Conservation (phyloP, 176 grass and related monocot species). For the Eragrostis curvula region DNA sequence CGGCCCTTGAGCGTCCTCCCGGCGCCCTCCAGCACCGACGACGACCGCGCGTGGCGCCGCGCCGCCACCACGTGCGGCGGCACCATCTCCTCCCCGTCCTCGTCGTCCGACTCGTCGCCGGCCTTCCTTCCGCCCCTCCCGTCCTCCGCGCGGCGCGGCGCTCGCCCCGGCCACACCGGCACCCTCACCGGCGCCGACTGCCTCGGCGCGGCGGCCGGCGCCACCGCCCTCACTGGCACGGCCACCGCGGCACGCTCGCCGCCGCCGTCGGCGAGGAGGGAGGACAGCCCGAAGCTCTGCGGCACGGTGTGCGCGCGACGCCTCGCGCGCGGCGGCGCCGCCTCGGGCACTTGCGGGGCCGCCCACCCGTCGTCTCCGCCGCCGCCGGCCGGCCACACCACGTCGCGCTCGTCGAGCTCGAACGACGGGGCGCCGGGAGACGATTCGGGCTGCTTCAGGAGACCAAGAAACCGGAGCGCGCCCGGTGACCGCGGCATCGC, state of each 20-base stretch:
- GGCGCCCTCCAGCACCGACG: constrained; percentile 65
- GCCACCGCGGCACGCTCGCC: background rate
- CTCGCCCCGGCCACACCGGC: constrained; percentile 48
- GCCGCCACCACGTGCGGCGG: constrained; percentile 65
- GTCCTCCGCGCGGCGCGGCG: background rate
- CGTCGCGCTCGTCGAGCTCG: constrained; percentile 68
- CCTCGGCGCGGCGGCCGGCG: constrained; percentile 21
- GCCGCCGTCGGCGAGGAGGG: constrained; percentile 43
- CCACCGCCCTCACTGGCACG: constrained; percentile 19
- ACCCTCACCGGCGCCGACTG: constrained; percentile 62
- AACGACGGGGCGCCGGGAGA: background rate
- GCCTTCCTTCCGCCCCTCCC: background rate
- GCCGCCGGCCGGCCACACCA: constrained; percentile 44
- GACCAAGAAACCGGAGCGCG: constrained; percentile 51
- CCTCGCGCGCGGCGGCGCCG: background rate
- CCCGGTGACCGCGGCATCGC: constrained; percentile 46
- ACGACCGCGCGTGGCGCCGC: constrained; percentile 56
- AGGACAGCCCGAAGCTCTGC: constrained; percentile 58
- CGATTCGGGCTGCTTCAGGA: constrained; percentile 52
- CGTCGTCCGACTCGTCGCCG: constrained; percentile 32
- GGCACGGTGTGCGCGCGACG: constrained; percentile 42
- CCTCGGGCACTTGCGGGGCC: background rate
- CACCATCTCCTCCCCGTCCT: constrained; percentile 49
- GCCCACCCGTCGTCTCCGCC: constrained; percentile 1
- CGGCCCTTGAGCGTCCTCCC: constrained; percentile 64